Evolutionary conservation across 2,329 filamentous ascomycete species (phyloP).

Genomic region (Ceratocystis alfenasii): DNA sequence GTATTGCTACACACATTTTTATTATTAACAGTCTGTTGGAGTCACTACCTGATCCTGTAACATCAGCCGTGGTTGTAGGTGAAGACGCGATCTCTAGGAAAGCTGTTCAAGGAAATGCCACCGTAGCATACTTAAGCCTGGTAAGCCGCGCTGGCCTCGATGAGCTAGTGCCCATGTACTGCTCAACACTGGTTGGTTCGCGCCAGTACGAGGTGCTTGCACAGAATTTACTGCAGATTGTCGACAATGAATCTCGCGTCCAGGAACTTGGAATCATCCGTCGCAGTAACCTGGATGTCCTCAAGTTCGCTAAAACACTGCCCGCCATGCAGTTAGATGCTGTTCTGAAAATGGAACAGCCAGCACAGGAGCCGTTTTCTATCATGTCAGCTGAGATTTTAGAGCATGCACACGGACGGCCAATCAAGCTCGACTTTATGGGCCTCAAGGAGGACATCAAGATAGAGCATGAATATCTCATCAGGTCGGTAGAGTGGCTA

Average conservation of each 20-base stretch:
- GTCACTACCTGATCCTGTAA: constrained; percentile 32
- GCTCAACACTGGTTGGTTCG: constrained; percentile 57
- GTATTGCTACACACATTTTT: constrained; percentile 55
- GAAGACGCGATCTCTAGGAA: constrained; percentile 23
- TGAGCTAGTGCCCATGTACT: constrained; percentile 77
- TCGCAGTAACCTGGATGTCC: constrained; percentile 58
- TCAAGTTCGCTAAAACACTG: constrained; percentile 62
- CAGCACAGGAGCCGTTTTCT: constrained; percentile 29
- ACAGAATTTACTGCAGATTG: constrained; percentile 62
- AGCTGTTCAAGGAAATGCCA: constrained; percentile 56
- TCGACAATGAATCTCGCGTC: constrained; percentile 51
- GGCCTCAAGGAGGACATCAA: constrained; percentile 44
- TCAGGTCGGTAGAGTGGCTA: constrained; percentile 77
- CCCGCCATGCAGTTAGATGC: constrained; percentile 41
- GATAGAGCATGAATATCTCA: constrained; percentile 55
- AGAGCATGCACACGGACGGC: constrained; percentile 46
- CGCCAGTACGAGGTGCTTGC: constrained; percentile 61
- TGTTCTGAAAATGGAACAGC: constrained; percentile 30
- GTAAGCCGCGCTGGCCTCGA: constrained; percentile 60
- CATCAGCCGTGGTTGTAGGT: neutral
- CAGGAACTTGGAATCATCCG: constrained; percentile 63
- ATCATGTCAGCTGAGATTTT: constrained; percentile 37
- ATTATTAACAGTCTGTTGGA: constrained; percentile 57
- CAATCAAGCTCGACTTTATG: constrained; percentile 60
- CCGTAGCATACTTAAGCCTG: constrained; percentile 71